Conservation (phyloP, 768 basidiomycete species). For the Paxillus rubicundulus region DNA sequence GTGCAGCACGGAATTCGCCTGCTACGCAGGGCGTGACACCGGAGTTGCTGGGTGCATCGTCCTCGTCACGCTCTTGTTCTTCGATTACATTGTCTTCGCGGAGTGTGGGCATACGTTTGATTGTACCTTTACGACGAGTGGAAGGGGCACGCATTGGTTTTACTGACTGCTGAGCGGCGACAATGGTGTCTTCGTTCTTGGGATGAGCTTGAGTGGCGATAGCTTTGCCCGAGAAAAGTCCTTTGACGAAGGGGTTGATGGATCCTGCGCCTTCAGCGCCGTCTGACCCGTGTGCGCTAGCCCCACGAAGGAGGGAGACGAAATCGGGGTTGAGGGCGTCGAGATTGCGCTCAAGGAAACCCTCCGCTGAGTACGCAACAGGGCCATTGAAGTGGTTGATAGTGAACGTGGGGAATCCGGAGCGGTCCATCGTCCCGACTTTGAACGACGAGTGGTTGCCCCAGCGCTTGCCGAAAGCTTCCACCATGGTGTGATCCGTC, state of each 20-base stretch:
- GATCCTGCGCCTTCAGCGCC: constrained; percentile 72
- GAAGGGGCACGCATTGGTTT: constrained; percentile 95
- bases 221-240: constrained; percentile 82
- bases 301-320: constrained; percentile 81
- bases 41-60: constrained; percentile 33
- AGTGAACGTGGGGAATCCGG: constrained; percentile 83
- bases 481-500: constrained; percentile 92
- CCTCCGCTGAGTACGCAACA: constrained; percentile 88
- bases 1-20: constrained; percentile 81
- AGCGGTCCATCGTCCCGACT: constrained; percentile 67
- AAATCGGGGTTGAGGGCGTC: constrained; percentile 93
- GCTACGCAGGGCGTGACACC: constrained; percentile 66
- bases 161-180: constrained; percentile 88
- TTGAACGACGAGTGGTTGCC: constrained; percentile 93
- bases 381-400: constrained; percentile 90
- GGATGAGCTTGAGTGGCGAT: constrained; percentile 94
- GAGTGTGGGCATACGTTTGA: constrained; percentile 50
- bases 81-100: constrained; percentile 25
- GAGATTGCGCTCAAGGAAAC: constrained; percentile 84
- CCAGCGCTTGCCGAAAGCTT: constrained; percentile 93
- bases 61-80: constrained; percentile 52
- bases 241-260: constrained; percentile 87
- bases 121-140: constrained; percentile 73
- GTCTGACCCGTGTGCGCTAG: constrained; percentile 32
- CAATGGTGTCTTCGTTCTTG: constrained; percentile 91